Evolutionary conservation across 1,284 basidiomycete species (phyloP).

Genomic region (Cutaneotrichosporon daszewskae): DNA sequence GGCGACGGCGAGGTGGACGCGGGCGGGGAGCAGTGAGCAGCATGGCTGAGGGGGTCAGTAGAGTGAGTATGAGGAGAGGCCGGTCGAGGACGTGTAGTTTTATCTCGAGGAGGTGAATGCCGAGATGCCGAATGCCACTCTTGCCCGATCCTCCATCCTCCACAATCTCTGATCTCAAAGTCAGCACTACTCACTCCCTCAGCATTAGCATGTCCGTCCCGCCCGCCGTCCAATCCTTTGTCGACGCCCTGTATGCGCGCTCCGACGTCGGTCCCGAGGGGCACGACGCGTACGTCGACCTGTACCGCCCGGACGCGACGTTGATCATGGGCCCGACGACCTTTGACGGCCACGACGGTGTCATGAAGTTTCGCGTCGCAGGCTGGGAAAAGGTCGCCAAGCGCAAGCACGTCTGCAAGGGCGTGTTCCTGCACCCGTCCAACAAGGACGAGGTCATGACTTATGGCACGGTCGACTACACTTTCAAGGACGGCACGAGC

Average conservation of each 20-base stretch:
- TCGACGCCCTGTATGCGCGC: conserved; percentile 22
- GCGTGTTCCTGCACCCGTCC: conserved; percentile 14
- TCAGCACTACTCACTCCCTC: not conserved
- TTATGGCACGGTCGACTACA: conserved; percentile 26
- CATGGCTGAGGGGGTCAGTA: too few species aligned
- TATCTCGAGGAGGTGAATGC: too few species aligned
- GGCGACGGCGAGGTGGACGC: too few species aligned
- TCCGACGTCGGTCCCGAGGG: conserved; percentile 20
- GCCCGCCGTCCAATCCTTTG: conserved; percentile 18
- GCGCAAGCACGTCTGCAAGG: conserved; percentile 21
- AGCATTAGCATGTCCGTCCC: conserved; percentile 10
- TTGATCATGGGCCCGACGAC: conserved; percentile 27
- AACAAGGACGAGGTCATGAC: conserved; percentile 20
- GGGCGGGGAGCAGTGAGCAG: too few species aligned
- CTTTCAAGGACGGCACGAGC: conserved; percentile 23
- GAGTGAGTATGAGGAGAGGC: too few species aligned
- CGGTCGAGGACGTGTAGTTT: too few species aligned
- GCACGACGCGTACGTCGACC: conserved; percentile 25
- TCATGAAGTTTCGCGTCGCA: conserved; percentile 19
- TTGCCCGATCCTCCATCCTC: too few species aligned
- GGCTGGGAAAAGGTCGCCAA: conserved; percentile 27
- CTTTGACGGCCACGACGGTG: conserved; percentile 18
- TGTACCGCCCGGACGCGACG: conserved; percentile 18
- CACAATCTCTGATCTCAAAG: not conserved
- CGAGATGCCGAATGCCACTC: too few species aligned